Base-by-base conservation (phyloP, 257 asterid genomes). In the Petunia secreta region DNA sequence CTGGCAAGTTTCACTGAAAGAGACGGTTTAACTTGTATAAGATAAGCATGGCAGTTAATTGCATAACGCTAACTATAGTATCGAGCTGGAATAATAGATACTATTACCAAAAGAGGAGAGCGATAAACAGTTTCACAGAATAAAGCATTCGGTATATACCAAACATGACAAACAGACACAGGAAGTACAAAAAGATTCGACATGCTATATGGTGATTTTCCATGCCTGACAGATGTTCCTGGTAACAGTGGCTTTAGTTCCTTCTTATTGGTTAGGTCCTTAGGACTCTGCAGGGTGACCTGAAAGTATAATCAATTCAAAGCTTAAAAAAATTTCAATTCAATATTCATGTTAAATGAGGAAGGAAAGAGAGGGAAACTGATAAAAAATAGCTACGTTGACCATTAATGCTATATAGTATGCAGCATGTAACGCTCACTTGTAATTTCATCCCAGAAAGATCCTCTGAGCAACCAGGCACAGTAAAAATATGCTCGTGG, bases 141-240 rank as follows among this genome's bases (percentile, higher is more conserved):
- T 13, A 36, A 73, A 50, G 62, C 2, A 34, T 13, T 3, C 7
- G 46, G 36, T 50, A 11, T 50, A 13, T 36, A 36, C 2, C 50
- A 65, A 65, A 65, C 46, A 50, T 36, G 63, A 73, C 69, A 53
- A 40, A 46, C 38, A 7, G 63, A 46, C 15, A 41, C 10, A 16
- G 38, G 34, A 4, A 10, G 36, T 36, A 8, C 15, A 54, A 46
- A 67, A 1, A 15, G 6, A 48, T 55, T 16, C 44, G 81, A 90
- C 97, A 89, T 69, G 78, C 69, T 80, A 38, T 76, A 39, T 41
- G 90, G 84, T 69, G 68, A 40, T 89, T 88, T 89, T 78, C 84
- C 86, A 41, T 80, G 88, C 75, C 82, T 90, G 64, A 69, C 40
- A 79, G 81, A 64, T n/a, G 83, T 79, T 62, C 53, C 84, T 5